Conservation (phyloP, 192 early-diverging fungal genomes). For the Lobosporangium transversale region DNA sequence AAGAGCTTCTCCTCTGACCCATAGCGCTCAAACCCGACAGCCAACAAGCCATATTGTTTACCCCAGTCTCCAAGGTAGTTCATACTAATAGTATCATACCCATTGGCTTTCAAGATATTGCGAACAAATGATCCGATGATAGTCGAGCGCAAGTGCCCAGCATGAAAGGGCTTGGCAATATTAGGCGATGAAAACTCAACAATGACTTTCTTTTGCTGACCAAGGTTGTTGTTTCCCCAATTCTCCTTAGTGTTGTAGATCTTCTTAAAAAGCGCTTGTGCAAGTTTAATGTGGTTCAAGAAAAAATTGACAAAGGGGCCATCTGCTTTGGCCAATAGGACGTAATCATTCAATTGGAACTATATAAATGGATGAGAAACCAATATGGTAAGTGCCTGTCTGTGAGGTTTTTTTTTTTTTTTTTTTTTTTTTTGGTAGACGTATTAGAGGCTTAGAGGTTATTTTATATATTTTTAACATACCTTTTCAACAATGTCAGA, state of each 20-base stretch:
- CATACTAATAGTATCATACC: conserved; percentile 90
- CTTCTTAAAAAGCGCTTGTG: conserved; percentile 62
- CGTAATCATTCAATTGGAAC: conserved; percentile 68
- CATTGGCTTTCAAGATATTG: conserved; percentile 85
- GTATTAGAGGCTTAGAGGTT: too few relatives aligned
- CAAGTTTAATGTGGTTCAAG: conserved; percentile 66
- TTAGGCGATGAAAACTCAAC: conserved; percentile 97
- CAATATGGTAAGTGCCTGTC: too few relatives aligned
- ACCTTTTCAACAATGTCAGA: conserved; percentile 69
- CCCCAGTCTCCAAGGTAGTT: conserved; percentile 99
- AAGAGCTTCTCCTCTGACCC: conserved; percentile 83
- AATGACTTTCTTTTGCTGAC: conserved; percentile 80
- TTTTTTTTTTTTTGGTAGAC: too few relatives aligned
- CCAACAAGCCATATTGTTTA: conserved; percentile 97
- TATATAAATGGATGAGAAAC: too few relatives aligned
- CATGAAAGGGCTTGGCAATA: conserved; percentile 99
- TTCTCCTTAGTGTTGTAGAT: conserved; percentile 62
- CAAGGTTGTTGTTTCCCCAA: conserved; percentile 73
- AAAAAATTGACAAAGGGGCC: conserved; percentile 85
- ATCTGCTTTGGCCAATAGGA: conserved; percentile 61
- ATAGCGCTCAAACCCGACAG: conserved; percentile 85
- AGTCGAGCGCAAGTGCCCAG: conserved; percentile 96
- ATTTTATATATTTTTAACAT: neutral
- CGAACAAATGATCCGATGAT: conserved; percentile 96
- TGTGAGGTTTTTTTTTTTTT: too few relatives aligned